phyloP scores from a whole-genome alignment of 176 grass and related monocot genomes.

The Dactylis glomerata region DNA sequence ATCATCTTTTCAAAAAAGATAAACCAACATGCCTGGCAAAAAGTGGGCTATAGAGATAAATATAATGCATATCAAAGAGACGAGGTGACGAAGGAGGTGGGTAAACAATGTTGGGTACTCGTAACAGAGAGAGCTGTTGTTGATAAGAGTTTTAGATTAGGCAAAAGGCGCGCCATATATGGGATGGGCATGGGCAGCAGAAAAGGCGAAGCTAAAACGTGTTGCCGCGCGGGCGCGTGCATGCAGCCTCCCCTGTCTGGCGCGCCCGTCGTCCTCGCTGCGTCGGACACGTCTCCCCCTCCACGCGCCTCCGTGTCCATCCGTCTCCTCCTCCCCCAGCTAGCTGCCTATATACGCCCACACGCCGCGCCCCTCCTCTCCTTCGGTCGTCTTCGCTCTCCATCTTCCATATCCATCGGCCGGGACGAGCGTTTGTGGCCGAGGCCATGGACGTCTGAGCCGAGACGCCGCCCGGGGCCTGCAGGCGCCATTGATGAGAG shows the following conservation, averaged over 20 bases:
- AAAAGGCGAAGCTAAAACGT: slow-evolving; percentile 22
- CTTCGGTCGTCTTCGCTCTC: neutral
- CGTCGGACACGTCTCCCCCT: slow-evolving; percentile 28
- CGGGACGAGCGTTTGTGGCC: neutral
- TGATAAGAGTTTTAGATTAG: neutral
- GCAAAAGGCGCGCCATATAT: neutral
- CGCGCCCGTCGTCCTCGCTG: slow-evolving; percentile 40
- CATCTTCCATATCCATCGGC: neutral
- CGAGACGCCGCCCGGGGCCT: neutral
- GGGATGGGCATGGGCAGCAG: neutral
- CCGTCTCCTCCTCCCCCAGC: neutral
- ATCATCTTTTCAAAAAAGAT: neutral
- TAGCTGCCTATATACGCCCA: slow-evolving; percentile 32
- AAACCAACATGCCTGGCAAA: neutral
- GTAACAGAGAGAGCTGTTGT: neutral
- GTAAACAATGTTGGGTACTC: neutral
- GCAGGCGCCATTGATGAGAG: slow-evolving; percentile 40
- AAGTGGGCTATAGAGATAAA: neutral
- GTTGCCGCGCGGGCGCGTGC: slow-evolving; percentile 9
- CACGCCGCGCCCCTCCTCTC: neutral
- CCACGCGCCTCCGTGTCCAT: slow-evolving; percentile 16
- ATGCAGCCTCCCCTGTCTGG: slow-evolving; percentile 26
- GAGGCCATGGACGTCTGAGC: slow-evolving; percentile 13
- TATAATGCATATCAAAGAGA: neutral
- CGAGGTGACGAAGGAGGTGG: neutral